Conservation (phyloP, 805 yeast species). For the Ogataea nitratoaversa region DNA sequence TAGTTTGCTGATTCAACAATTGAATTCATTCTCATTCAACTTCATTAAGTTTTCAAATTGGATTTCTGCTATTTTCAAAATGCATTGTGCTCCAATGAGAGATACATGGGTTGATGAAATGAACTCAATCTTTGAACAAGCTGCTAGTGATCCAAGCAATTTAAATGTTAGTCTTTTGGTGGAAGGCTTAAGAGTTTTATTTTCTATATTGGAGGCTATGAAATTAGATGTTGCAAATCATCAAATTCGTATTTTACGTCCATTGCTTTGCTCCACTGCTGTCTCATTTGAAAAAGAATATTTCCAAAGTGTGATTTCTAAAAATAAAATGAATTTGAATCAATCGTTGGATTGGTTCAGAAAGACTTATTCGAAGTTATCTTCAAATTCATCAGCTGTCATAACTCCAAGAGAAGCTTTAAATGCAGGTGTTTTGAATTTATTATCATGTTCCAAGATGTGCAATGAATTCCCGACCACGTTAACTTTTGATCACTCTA, state of each 20-base stretch:
- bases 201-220: constrained; percentile 88
- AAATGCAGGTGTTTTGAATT: constrained; percentile 52
- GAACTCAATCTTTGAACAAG: constrained; percentile 53
- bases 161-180: constrained; percentile 44
- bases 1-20: constrained; percentile 70
- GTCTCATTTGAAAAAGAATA: constrained; percentile 86
- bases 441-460: constrained; percentile 76
- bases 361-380: constrained; percentile 26
- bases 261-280: constrained; percentile 80
- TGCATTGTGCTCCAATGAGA: constrained; percentile 95
- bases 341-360: constrained; percentile 68
- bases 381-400: background rate
- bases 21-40: constrained; percentile 66
- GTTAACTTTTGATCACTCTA: constrained; percentile 77
- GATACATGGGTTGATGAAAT: constrained; percentile 85
- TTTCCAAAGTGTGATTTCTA: constrained; percentile 49
- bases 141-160: constrained; percentile 23
- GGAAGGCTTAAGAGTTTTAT: constrained; percentile 71
- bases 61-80: constrained; percentile 74
- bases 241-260: constrained; percentile 81
- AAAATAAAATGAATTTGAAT: constrained; percentile 54
- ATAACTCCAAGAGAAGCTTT: constrained; percentile 29
- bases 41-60: constrained; percentile 67
- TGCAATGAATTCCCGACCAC: constrained; percentile 79
- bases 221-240: constrained; percentile 93